phyloP scores from a whole-genome alignment of 441 rosid genomes.

The Macaranga tanarius region DNA sequence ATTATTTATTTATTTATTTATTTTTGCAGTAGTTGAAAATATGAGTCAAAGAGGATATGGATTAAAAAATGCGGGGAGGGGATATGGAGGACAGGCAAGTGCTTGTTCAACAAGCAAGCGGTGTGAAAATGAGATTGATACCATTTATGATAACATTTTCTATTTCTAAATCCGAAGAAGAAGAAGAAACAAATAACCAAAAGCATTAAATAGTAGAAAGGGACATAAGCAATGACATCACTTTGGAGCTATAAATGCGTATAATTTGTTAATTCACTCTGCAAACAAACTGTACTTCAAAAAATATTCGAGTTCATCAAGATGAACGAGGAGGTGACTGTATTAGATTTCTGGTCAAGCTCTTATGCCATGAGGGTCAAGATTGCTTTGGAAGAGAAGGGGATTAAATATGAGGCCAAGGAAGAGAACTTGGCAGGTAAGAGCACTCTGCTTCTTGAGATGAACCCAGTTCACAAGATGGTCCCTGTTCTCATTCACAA shows the following conservation, averaged over 20 bases:
- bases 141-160: no score
- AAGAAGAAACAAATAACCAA: no score
- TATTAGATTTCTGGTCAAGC: background rate
- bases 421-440: background rate
- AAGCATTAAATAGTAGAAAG: no score
- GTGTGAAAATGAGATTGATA: no score
- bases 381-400: slow-evolving; percentile 1
- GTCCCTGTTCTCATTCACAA: background rate
- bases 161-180: no score
- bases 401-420: background rate
- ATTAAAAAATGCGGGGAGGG: no score
- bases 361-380: slow-evolving; percentile 10
- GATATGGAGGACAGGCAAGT: no score
- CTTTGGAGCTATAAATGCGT: background rate
- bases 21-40: no score
- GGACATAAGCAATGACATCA: background rate
- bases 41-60: no score
- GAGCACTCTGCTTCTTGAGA: slow-evolving; percentile 4
- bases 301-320: background rate
- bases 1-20: no score
- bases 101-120: no score
- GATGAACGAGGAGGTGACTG: background rate
- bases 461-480: slow-evolving; percentile 4
- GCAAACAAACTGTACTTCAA: background rate
- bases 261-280: no score